Evolutionary conservation across 140 eudicot species (phyloP), one percentile per base, ranked within the genome.

Genomic region (Ambrosia hybrid): DNA sequence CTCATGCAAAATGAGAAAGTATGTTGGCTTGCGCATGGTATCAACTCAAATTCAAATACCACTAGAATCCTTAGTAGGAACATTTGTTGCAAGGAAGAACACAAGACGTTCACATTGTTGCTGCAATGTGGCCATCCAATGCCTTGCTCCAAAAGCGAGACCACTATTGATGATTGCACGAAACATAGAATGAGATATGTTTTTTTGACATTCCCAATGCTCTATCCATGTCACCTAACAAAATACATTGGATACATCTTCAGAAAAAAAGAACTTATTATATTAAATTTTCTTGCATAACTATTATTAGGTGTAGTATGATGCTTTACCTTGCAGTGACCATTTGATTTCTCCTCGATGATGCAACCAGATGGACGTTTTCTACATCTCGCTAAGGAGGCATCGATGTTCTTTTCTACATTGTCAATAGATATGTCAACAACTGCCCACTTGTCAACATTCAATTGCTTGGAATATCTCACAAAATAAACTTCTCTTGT

Each of bases 191-290:
- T 86, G 92, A 9, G 86, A 79, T 45, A 73, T 56, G 73, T 74
- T 82, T 75, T 83, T 95, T 70, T 86, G 92, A 83, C 90, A 88
- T 71, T 86, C 95, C 78, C 91, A 66, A 74, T 91, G 97, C 80
- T 95, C 99, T n/a, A 95, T 87, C 97, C 99, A 95, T 59, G 86
- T 95, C 77, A 95, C 96, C 97, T 91, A 79, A 72, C 72, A 77
- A 3, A 72, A 70, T 49, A 59, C 16, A 15, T 71, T 71, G 13
- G 52, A 73, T 63, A 33, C 43, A 26, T 65, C 38, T 46, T 36
- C 2, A 57, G 46, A 1, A 7, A 26, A 63, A 64, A 14, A 43
- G n/a, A 51, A 52, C 48, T 33, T 12, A 33, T 69, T 48, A 48
- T 43, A 21, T 36, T 12, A 49, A 38, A 41, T 39, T 39, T 56